Base-by-base conservation (phyloP, 306 rosid species). In the Sindora glabra region DNA sequence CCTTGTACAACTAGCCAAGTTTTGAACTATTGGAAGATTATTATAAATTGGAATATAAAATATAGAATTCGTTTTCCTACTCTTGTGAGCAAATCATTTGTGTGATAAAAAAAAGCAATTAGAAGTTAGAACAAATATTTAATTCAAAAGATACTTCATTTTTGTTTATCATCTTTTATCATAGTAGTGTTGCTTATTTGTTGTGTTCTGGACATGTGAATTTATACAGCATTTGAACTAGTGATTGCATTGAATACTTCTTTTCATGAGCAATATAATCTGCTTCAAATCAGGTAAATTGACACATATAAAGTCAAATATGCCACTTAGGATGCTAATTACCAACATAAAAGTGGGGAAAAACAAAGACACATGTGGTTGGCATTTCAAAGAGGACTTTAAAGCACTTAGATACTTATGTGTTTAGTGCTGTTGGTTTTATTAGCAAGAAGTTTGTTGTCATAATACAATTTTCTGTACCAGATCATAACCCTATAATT, bases 351-450 rank as follows among this genome's bases (percentile, higher is more conserved):
- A 86, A 48, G 94, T 92, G 5, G 96, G 95, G 52, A 70, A 92
- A 92, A 79, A 92, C 99, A 42, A 92, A 89, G 76, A 90, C 99
- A 37, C 75, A 88, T 68, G 99, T 92, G 53, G 90, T 95, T 32
- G 90, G 99, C 52, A 95, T 92, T 71, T 77, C 94, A 11, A 96
- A 89, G 76, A 80, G 99, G 66, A 59, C 75, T 69, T 45, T 81
- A 44, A 89, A 87, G 76, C 99, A 92, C 54, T 83, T 82, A 0
- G 84, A 86, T 36, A 87, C 73, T 61, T 86, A 69, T 27, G 95
- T 92, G 78, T 92, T 92, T 44, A 74, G 71, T 12, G 96, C 99
- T 21, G 96, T 77, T 48, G 94, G 89, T 67, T 86, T 89, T 27
- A 82, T 88, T 56, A 86, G 99, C 82, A 76, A 77, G 10, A 96